Percentiles rank a stretch among this genome's conserved stretches.
These are phyloP conservation scores for Neotropicomus parvogracilis DNA, from an alignment of 1,284 basidiomycete genomes.

Conservation along the genomic window DNA sequence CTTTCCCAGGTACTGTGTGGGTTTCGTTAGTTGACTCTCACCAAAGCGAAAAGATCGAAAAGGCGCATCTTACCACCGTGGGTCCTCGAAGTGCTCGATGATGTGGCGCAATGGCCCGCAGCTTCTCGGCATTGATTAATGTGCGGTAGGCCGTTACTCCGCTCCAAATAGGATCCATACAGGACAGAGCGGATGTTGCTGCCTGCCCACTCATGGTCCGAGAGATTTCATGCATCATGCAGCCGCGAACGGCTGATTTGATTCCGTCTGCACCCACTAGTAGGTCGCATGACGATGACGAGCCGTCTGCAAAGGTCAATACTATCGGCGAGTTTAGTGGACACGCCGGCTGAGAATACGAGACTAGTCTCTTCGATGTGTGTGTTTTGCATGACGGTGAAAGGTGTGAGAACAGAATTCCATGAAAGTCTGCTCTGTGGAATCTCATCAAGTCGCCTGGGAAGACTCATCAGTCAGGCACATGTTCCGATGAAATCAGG, in stretches of 20 bases:
- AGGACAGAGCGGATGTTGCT: slow-evolving; percentile 20
- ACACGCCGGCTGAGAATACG: slow-evolving; percentile 34
- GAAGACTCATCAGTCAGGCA: slow-evolving; percentile 3
- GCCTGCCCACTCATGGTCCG: slow-evolving; percentile 10
- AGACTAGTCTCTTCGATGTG: slow-evolving; percentile 39
- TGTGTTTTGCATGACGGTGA: slow-evolving; percentile 32
- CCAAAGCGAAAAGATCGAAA: neutral
- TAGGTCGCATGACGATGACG: slow-evolving; percentile 42
- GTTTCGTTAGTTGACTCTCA: slow-evolving; percentile 1
- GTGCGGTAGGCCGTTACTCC: slow-evolving; percentile 41
- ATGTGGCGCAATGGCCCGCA: slow-evolving; percentile 33
- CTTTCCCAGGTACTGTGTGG: slow-evolving; percentile 27
- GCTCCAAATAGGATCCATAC: slow-evolving; percentile 40
- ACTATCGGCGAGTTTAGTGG: slow-evolving; percentile 25
- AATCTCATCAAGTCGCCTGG: slow-evolving; percentile 40
- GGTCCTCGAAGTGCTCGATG: slow-evolving; percentile 34
- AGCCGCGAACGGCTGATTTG: slow-evolving; percentile 45
- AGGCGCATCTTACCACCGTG: slow-evolving; percentile 23
- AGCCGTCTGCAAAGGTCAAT: slow-evolving; percentile 45
- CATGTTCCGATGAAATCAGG: neutral
- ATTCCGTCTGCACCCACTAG: slow-evolving; percentile 53
- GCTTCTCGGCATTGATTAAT: slow-evolving; percentile 36
- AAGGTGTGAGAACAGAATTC: slow-evolving; percentile 36
- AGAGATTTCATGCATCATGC: slow-evolving; percentile 37
- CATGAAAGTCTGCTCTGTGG: slow-evolving; percentile 46